Base-by-base conservation (phyloP, 495 filamentous ascomycete species). In the Filosporella fistucella region DNA sequence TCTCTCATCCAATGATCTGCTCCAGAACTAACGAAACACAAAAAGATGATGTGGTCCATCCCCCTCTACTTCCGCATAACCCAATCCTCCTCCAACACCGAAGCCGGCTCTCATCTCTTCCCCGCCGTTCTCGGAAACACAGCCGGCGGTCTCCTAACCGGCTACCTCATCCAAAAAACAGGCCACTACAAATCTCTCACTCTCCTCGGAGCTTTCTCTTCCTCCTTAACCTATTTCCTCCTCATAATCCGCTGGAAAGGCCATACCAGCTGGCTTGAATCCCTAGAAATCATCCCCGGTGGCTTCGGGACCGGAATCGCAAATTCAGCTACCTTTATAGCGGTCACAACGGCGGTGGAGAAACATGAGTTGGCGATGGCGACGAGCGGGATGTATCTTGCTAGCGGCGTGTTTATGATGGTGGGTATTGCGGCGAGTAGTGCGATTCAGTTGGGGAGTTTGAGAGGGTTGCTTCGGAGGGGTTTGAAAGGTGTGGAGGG, bases 51-150 rank as follows among this genome's bases (percentile, higher is more conserved):
- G 74, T 72, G 73, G 30, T 66, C 66, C 16, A 75, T 86, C 0
- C 84, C 84, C 0, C 61, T 88, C 0, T 88, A 87, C 56, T 86
- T 87, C 54, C 80, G 85, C 51, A 73, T 86, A 17, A 81, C 80
- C 0, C 51, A 65, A 3, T 56, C 66, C 0, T 71, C 73, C 6
- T 80, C 79, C 4, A 73, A 74, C 43, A 79, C 82, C 0, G 58
- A 64, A 0, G 74, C 82, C 0, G 84, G 83, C 1, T 68, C 68
- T 0, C 81, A 84, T 52, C 64, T 88, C 0, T 62, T 86, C 24
- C 83, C 82, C 0, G 77, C 81, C 11, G 79, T 86, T 1, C 57
- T 77, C 1, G 84, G 81, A 9, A 87, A 86, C 54, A 76, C 81
- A 0, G 29, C 84, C 1, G 84, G 82, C 2, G 82, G 77, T 1